Conservation (phyloP, 176 grass and related monocot genomes). For the Elaeis guineensis region DNA sequence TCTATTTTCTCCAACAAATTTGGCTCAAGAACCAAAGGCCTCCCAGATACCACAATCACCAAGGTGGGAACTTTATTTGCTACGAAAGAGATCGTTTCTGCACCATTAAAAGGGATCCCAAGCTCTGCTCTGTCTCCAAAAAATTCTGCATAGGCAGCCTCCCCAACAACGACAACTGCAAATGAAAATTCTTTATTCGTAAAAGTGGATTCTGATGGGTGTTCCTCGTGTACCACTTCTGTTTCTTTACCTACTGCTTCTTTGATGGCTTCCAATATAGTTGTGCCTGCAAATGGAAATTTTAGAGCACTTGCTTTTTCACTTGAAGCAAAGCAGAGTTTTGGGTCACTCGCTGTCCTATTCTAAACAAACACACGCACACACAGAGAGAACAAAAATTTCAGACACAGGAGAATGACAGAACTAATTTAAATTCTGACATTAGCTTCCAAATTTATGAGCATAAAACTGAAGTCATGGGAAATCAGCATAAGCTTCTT, state of each 20-base stretch:
- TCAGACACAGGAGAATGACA: too few species aligned
- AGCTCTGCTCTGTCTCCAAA: constrained; percentile 65
- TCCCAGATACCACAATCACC: constrained; percentile 63
- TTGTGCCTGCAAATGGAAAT: constrained; percentile 49
- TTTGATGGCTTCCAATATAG: constrained; percentile 65
- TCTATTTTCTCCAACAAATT: constrained; percentile 48
- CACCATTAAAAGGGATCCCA: constrained; percentile 51
- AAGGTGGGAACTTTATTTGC: constrained; percentile 46
- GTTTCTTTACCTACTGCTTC: constrained; percentile 42
- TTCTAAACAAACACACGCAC: too few species aligned
- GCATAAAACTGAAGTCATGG: too few species aligned
- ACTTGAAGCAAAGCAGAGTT: too few species aligned
- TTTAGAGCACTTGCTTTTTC: too few species aligned
- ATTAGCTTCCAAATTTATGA: too few species aligned
- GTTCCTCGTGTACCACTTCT: constrained; percentile 54
- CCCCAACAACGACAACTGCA: constrained; percentile 68
- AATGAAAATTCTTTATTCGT: constrained; percentile 40
- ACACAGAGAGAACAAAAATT: too few species aligned
- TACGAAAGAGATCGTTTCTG: constrained; percentile 33
- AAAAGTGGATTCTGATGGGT: constrained; percentile 46
- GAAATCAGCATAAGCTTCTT: constrained; percentile 1
- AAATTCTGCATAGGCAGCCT: constrained; percentile 62
- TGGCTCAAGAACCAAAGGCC: constrained; percentile 61
- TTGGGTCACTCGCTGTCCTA: too few species aligned
- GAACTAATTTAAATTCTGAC: too few species aligned